Evolutionary conservation across 768 basidiomycete genomes (phyloP), one percentile per base, ranked within the genome.

Genomic region (Rhodosporidiobolus sp.): DNA sequence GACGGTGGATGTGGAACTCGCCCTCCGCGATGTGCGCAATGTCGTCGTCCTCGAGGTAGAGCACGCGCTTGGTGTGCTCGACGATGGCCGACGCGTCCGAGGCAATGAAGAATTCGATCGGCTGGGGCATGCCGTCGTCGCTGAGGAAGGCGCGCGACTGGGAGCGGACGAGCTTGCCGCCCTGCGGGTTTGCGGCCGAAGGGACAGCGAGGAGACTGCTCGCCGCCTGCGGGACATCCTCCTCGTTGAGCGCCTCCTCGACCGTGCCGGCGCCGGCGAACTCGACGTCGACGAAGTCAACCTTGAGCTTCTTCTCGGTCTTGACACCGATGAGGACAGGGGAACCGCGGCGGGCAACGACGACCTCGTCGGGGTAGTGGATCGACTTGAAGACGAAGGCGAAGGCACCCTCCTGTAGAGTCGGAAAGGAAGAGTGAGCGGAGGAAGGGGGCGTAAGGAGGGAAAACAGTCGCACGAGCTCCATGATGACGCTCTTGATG

Each of bases 271-370:
- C 65, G 71, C 84, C 82, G 48, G 91, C 89, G 78, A 98, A 88
- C 81, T 98, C 94, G 67, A 99, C 96, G 82, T 98, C 96, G 58
- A 99, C 95, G 77, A 99, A 98, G 84, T 99, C 96, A 50, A 98
- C 95, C 85, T 99, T 99, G 79, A 99, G 87, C 83, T 98, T 98
- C 86, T 96, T 94, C 81, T 99, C 95, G 26, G 96, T 98, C 88
- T 98, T 98, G 80, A 99, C 95, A 84, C 96, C 96, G 79, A 99
- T 88, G 69, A 98, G 83, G 43, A 99, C 87, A 38, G 96, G 96
- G 22, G 95, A 97, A 77, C 96, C 96, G 79, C 96, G 91, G 77
- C 94, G 93, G 69, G 94, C 93, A 62, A 91, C 91, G 73, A 98
- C 94, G 75, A 94, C 87, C 81, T 98, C 91, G 77, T 95, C 91